Conservation (phyloP, 257 asterid species). For the Solanum infundibuliforme region DNA sequence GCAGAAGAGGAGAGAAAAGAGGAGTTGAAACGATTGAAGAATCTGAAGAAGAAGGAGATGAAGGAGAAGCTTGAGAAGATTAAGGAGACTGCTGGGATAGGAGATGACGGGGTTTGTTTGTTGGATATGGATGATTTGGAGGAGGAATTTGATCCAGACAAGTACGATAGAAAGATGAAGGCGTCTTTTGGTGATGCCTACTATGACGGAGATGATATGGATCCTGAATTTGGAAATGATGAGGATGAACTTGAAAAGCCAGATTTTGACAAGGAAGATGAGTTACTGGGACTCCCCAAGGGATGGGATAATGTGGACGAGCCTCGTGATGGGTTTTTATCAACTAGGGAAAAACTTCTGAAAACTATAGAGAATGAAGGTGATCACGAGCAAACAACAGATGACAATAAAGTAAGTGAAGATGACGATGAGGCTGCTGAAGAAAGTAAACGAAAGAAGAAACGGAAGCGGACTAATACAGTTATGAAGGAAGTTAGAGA, state of each 20-base stretch:
- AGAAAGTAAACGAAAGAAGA: slow-evolving; percentile 50
- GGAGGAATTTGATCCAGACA: slow-evolving; percentile 65
- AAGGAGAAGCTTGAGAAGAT: slow-evolving; percentile 70
- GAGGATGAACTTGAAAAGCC: slow-evolving; percentile 52
- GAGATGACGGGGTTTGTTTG: slow-evolving; percentile 24
- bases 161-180: slow-evolving; percentile 72
- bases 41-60: slow-evolving; percentile 75
- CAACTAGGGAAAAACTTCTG: slow-evolving; percentile 38
- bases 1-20: slow-evolving; percentile 64
- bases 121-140: slow-evolving; percentile 64
- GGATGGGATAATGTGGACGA: slow-evolving; percentile 49
- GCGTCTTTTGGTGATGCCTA: slow-evolving; percentile 48
- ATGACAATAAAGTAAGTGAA: slow-evolving; percentile 18
- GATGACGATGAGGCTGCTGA: slow-evolving; percentile 15
- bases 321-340: slow-evolving; percentile 34
- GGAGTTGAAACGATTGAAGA: slow-evolving; percentile 79
- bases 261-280: slow-evolving; percentile 77
- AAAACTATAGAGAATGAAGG: slow-evolving; percentile 15
- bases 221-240: slow-evolving; percentile 56
- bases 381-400: slow-evolving; percentile 10
- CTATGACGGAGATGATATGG: slow-evolving; percentile 52
- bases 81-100: slow-evolving; percentile 65
- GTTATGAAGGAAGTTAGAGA: slow-evolving; percentile 38
- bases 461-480: slow-evolving; percentile 34
- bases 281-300: slow-evolving; percentile 64